Evolutionary conservation across 169 alveolate genomes (phyloP).

Genomic region (Toxoplasma gondii): DNA sequence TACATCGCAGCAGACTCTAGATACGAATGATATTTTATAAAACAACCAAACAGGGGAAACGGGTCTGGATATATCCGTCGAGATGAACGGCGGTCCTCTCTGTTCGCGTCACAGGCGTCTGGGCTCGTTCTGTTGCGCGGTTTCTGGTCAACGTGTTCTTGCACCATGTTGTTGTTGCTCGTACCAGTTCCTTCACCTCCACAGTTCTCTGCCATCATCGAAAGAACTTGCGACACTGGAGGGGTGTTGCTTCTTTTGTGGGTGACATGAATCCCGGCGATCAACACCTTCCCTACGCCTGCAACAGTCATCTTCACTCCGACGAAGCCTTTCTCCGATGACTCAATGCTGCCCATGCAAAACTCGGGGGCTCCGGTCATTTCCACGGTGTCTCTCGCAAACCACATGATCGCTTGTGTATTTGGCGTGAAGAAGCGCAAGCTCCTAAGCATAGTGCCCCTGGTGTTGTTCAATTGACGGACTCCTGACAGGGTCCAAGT

Average conservation of each 20-base stretch:
- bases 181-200: not conserved
- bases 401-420: slow-evolving; percentile 3
- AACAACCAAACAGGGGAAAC: no score
- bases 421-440: not conserved
- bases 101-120: no score
- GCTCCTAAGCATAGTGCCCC: not conserved
- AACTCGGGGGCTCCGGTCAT: not conserved
- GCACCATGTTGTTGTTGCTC: not conserved
- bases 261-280: not conserved
- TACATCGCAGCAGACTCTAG: no score
- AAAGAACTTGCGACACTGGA: not conserved
- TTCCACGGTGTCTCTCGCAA: not conserved
- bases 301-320: not conserved
- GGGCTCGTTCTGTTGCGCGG: no score
- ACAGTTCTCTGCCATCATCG: not conserved
- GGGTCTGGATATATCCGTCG: no score
- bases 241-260: not conserved
- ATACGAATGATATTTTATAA: no score
- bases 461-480: not conserved
- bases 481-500: not conserved
- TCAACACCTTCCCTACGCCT: slow-evolving; percentile 1
- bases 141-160: no score
- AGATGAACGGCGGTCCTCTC: no score
- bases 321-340: not conserved
- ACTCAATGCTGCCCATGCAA: not conserved